These are phyloP conservation scores for Cladosporium sp. DNA, from an alignment of 2,329 filamentous ascomycete species.

Conservation along the genomic window DNA sequence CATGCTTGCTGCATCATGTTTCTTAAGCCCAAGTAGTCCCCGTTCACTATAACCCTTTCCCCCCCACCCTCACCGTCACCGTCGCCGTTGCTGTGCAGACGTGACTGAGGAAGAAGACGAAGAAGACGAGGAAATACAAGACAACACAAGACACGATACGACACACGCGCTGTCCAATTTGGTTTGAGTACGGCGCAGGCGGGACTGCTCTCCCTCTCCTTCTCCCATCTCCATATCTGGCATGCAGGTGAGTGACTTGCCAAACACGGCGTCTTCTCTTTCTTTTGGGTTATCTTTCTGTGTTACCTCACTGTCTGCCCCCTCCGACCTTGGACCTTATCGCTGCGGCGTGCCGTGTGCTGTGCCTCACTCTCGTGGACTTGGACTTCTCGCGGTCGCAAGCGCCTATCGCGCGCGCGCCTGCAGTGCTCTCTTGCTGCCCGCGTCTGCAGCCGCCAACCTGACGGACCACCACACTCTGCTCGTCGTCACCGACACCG, in stretches of 20 bases:
- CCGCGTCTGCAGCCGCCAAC: neutral
- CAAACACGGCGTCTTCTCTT: neutral
- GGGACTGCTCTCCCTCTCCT: neutral
- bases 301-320: neutral
- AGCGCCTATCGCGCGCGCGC: slow-evolving; percentile 12
- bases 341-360: neutral
- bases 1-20: slow-evolving; percentile 3
- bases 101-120: neutral
- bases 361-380: neutral
- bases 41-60: neutral
- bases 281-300: neutral
- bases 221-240: slow-evolving; percentile 2
- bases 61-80: neutral
- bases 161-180: slow-evolving; percentile 45
- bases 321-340: neutral
- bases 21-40: slow-evolving; percentile 12
- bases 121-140: no score
- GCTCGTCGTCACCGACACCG: slow-evolving; percentile 11
- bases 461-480: slow-evolving; percentile 3
- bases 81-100: slow-evolving; percentile 2
- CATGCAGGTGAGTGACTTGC: slow-evolving; percentile 19
- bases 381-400: neutral
- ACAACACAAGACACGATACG: neutral
- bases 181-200: slow-evolving; percentile 44
- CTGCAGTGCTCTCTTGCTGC: slow-evolving; percentile 2